A percentile compares a stretch with the other conserved stretches of the same genome.
phyloP scores from a whole-genome alignment of 2,329 filamentous ascomycete species.

The Coniochaeta hoffmannii region DNA sequence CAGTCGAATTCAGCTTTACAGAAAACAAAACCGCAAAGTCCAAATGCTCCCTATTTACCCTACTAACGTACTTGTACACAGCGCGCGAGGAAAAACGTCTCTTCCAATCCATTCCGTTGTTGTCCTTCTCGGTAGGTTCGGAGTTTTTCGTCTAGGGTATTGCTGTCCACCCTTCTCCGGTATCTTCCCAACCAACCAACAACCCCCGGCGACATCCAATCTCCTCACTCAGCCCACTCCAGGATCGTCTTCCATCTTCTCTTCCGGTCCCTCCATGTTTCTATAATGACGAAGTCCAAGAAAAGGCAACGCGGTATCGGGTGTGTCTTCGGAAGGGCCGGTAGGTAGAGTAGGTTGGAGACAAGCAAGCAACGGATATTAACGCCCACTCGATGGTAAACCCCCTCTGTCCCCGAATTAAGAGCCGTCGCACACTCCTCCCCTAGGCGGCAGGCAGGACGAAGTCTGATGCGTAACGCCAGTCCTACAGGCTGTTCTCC shows the following conservation, averaged over 20 bases:
- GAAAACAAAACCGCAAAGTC: not conserved
- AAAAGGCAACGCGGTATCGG: not conserved
- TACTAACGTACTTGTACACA: not conserved
- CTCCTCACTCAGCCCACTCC: not conserved
- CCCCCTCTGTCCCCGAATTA: not conserved
- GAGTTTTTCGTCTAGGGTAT: not conserved
- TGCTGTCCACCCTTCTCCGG: not conserved
- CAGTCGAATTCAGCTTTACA: not conserved
- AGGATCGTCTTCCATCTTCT: not conserved
- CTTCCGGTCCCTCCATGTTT: not conserved
- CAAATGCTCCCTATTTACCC: not conserved
- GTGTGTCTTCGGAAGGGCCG: too few relatives aligned
- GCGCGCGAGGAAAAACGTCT: not conserved
- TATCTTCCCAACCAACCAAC: not conserved
- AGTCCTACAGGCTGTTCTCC: constrained; percentile 48
- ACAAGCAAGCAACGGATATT: too few relatives aligned
- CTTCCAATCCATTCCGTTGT: too few relatives aligned
- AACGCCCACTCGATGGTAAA: not conserved
- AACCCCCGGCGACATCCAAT: not conserved
- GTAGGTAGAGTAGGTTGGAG: too few relatives aligned
- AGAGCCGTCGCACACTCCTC: too few relatives aligned
- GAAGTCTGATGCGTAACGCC: not conserved
- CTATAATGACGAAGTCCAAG: not conserved
- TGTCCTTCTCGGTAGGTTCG: not conserved
- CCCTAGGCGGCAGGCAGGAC: not conserved